phyloP scores from a whole-genome alignment of 2,329 filamentous ascomycete species.

The Simplicillium sp. region DNA sequence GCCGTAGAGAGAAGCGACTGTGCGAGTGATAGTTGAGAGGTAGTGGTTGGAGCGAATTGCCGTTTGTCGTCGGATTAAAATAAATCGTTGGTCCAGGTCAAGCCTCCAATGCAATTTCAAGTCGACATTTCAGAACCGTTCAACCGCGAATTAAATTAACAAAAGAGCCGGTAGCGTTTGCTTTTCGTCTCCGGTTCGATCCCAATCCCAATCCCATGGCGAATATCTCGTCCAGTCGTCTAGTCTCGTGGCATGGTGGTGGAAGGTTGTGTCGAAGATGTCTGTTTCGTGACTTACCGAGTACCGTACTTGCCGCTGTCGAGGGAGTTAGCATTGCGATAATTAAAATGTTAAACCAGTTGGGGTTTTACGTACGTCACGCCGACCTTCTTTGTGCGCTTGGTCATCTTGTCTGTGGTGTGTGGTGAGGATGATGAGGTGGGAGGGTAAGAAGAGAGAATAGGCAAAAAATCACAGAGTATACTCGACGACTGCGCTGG shows the following conservation, averaged over 20 bases:
- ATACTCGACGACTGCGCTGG: conserved; percentile 2
- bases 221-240: neutral
- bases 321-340: conserved; percentile 18
- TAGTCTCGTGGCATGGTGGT: too few species aligned
- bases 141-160: too few species aligned
- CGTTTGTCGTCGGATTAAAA: too few species aligned
- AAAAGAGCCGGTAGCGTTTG: too few species aligned
- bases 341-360: conserved; percentile 1
- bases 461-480: conserved; percentile 21
- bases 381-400: conserved; percentile 95
- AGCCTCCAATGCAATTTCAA: too few species aligned
- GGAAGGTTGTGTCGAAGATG: conserved; percentile 4
- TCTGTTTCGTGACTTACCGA: conserved; percentile 53
- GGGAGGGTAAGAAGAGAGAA: conserved; percentile 18
- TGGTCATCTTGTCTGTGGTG: conserved; percentile 68
- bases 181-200: too few species aligned
- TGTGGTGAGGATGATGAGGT: conserved; percentile 23
- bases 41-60: too few species aligned
- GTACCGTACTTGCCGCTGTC: conserved; percentile 80
- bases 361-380: conserved; percentile 52
- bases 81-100: too few species aligned
- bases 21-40: too few species aligned
- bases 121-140: too few species aligned
- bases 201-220: neutral
- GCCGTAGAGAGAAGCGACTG: neutral